Evolutionary conservation across 2,329 filamentous ascomycete species (phyloP).

Genomic region (Diaporthe australafricana): DNA sequence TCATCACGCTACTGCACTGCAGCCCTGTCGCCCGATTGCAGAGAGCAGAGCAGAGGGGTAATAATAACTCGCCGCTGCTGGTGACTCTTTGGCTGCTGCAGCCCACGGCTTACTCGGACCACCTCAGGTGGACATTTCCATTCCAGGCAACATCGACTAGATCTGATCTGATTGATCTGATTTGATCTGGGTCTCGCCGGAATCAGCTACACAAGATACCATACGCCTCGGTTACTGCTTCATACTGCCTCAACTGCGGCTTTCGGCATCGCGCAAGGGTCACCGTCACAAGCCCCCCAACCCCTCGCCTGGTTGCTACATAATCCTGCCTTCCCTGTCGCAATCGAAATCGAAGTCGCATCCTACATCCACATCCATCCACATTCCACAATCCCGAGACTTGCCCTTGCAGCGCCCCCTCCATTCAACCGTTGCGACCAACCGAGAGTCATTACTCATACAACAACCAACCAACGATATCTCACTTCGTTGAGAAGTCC

Average conservation of each 20-base stretch:
- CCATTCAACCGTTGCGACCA: slow-evolving; percentile 2
- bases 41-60: neutral
- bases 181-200: neutral
- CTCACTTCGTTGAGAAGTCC: no score
- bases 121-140: slow-evolving; percentile 8
- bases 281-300: neutral
- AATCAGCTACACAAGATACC: neutral
- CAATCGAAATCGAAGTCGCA: slow-evolving; percentile 7
- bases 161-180: slow-evolving; percentile 9
- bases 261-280: neutral
- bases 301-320: neutral
- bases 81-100: slow-evolving; percentile 10
- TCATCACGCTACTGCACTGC: neutral
- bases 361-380: neutral
- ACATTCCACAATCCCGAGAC: slow-evolving; percentile 12
- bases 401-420: slow-evolving; percentile 24
- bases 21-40: neutral
- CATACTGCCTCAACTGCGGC: slow-evolving; percentile 1
- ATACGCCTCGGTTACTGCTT: slow-evolving; percentile 9
- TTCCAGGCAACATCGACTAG: slow-evolving; percentile 21
- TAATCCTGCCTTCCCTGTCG: slow-evolving; percentile 19
- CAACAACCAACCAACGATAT: neutral
- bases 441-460: slow-evolving; percentile 19
- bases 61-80: neutral
- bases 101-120: neutral